Evolutionary conservation across 1,284 basidiomycete species (phyloP).

Genomic region (Papiliotrema fonsecae): DNA sequence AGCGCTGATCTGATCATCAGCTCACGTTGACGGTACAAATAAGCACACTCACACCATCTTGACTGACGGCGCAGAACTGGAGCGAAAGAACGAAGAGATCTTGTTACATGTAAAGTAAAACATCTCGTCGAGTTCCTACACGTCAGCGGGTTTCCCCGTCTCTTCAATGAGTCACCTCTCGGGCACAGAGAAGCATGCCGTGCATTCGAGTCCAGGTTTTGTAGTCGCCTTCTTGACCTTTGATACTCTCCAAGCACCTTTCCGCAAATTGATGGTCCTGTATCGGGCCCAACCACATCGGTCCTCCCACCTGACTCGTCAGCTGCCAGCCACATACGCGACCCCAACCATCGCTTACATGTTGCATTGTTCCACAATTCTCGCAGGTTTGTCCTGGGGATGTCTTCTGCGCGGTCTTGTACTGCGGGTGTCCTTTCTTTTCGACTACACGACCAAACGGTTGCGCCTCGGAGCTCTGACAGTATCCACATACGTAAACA

Average conservation of each 20-base stretch:
- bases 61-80: slow-evolving; percentile 53
- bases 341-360: slow-evolving; percentile 52
- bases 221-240: slow-evolving; percentile 58
- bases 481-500: slow-evolving; percentile 75
- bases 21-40: neutral
- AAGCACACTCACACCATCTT: slow-evolving; percentile 58
- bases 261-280: slow-evolving; percentile 73
- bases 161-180: slow-evolving; percentile 58
- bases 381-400: slow-evolving; percentile 57
- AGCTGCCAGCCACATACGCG: neutral
- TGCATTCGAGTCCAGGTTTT: slow-evolving; percentile 80
- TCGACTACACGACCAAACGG: slow-evolving; percentile 67
- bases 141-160: slow-evolving; percentile 4
- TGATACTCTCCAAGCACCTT: slow-evolving; percentile 69
- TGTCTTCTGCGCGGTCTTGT: slow-evolving; percentile 66
- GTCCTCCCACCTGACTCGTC: slow-evolving; percentile 67
- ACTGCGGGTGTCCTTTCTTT: slow-evolving; percentile 57
- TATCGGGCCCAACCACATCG: slow-evolving; percentile 91
- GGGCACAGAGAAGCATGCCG: slow-evolving; percentile 89
- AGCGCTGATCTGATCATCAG: slow-evolving; percentile 65
- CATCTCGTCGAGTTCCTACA: slow-evolving; percentile 68
- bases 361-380: slow-evolving; percentile 72
- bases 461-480: slow-evolving; percentile 74
- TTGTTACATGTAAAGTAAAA: slow-evolving; percentile 91
- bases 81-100: slow-evolving; percentile 59